Base-by-base conservation (phyloP, 257 asterid genomes). In the Capsicum rhomboideum region DNA sequence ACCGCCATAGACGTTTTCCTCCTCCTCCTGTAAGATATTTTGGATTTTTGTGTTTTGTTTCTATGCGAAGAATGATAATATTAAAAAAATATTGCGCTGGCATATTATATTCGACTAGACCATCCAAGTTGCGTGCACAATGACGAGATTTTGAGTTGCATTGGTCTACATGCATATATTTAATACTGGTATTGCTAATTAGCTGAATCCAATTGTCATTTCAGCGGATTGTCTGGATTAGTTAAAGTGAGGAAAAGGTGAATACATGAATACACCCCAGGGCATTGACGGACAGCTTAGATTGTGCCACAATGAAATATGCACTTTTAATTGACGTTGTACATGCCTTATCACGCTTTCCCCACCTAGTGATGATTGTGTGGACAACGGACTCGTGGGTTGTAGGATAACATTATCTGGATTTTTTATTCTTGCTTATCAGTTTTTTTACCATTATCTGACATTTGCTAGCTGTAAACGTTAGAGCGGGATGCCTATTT, bases 11-110 rank as follows among this genome's bases (percentile, higher is more conserved):
- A 85, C 96, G 94, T 46, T 49, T 88, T 82, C 31, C 90, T 13
- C 84, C 84, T 86, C 85, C 83, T 86, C 85, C 83, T 56, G 97
- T 95, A 89, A 86, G 92, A 34, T n/a, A 54, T 0, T 37, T n/a
- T 10, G 9, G 26, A 34, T 23, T 64, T 10, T 6, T 21, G 26
- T 12, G 10, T 34, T 7, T 64, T 21, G 16, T 11, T 46, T 83
- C 20, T n/a, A 2, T 63, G 8, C 10, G 31, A 14, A 6, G 56
- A 14, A 59, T 66, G 6, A 20, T 29, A 64, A 52, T 61, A 59
- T 53, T 26, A 40, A 29, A 11, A 28, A 58, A 56, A 7, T 75
- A 61, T 26, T 50, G 63, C 12, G 63, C 46, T 77, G 82, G 82
- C 82, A 26, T 26, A 50, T 14, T 77, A 1, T 77, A 77, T 50